These are phyloP conservation scores for Cornus suecica DNA, from an alignment of 148 eudicot genomes.

Conservation along the genomic window DNA sequence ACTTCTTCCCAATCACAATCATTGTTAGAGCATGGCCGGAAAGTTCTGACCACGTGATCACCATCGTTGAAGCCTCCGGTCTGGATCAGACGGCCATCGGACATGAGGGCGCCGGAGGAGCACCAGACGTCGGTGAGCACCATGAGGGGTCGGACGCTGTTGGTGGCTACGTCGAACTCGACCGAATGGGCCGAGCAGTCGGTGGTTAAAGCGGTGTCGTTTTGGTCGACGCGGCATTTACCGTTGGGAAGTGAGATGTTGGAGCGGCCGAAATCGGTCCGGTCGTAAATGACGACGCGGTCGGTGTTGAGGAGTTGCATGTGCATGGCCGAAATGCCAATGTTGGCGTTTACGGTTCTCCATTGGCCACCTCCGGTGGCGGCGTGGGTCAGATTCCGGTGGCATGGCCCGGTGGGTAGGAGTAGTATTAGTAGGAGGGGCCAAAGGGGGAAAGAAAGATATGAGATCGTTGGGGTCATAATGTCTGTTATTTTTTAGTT, in stretches of 20 bases:
- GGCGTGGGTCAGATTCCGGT: neutral
- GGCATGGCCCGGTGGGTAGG: neutral
- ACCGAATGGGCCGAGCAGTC: slow-evolving; percentile 45
- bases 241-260: slow-evolving; percentile 28
- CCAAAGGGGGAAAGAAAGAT: slow-evolving; percentile 4
- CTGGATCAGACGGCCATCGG: slow-evolving; percentile 28
- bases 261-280: slow-evolving; percentile 45
- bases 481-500: neutral
- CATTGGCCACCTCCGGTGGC: slow-evolving; percentile 27
- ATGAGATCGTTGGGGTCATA: neutral
- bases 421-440: neutral
- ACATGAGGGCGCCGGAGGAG: slow-evolving; percentile 32
- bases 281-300: slow-evolving; percentile 40
- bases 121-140: slow-evolving; percentile 37
- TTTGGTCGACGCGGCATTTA: slow-evolving; percentile 22
- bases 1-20: slow-evolving; percentile 38
- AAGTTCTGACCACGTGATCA: slow-evolving; percentile 23
- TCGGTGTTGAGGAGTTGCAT: slow-evolving; percentile 53
- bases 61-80: slow-evolving; percentile 40
- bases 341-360: slow-evolving; percentile 23
- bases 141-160: slow-evolving; percentile 26
- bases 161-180: slow-evolving; percentile 17
- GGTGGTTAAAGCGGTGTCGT: slow-evolving; percentile 14
- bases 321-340: slow-evolving; percentile 59
- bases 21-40: slow-evolving; percentile 19